Conservation (phyloP, 2,329 filamentous ascomycete genomes). For the Fusarium coffeatum region DNA sequence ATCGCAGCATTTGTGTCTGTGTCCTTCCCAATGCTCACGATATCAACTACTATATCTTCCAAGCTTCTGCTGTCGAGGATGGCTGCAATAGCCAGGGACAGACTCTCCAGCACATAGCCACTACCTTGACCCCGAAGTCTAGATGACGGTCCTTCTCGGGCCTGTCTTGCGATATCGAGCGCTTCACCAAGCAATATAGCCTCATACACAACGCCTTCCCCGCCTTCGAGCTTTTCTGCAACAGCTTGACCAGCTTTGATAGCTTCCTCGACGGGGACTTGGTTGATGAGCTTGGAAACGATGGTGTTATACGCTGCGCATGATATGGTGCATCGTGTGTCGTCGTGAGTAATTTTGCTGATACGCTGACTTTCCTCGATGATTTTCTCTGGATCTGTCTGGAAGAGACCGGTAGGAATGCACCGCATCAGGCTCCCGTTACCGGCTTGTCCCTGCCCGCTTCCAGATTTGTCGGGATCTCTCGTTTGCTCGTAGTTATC, state of each 20-base stretch:
- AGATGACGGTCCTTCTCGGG: conserved; percentile 46
- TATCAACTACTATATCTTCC: conserved; percentile 59
- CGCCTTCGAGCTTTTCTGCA: conserved; percentile 41
- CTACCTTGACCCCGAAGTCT: conserved; percentile 47
- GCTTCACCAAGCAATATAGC: conserved; percentile 48
- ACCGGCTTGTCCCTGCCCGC: conserved; percentile 54
- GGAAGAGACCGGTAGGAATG: conserved; percentile 58
- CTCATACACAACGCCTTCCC: conserved; percentile 29
- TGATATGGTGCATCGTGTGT: conserved; percentile 50
- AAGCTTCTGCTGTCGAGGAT: conserved; percentile 54
- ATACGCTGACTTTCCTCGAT: conserved; percentile 52
- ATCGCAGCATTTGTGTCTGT: conserved; percentile 62
- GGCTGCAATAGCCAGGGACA: conserved; percentile 56
- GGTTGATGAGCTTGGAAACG: conserved; percentile 49
- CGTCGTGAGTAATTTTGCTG: conserved; percentile 56
- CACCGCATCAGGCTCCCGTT: conserved; percentile 63
- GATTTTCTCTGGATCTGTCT: conserved; percentile 41
- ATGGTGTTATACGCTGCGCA: conserved; percentile 58
- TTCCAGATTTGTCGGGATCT: conserved; percentile 48
- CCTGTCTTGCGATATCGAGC: conserved; percentile 47
- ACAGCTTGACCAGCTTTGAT: conserved; percentile 45
- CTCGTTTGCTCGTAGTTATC: conserved; percentile 41
- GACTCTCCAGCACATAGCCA: conserved; percentile 58
- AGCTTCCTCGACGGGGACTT: conserved; percentile 42
- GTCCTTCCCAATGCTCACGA: conserved; percentile 58